Conservation (phyloP, 805 yeast genomes). For the Maudiozyma bulderi region DNA sequence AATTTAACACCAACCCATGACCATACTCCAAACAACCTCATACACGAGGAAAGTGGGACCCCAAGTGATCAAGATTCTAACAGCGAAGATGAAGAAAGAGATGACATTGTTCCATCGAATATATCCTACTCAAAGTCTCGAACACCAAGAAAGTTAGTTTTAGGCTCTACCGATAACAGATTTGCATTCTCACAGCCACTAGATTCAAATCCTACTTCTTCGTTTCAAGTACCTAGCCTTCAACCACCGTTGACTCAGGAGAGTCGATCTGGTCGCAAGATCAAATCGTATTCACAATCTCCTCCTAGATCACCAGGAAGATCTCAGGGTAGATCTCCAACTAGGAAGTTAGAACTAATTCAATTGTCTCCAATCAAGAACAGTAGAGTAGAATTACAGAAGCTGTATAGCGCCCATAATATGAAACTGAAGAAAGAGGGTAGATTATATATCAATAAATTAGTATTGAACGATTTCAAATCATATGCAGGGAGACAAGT, state of each 20-base stretch:
- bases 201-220: conserved; percentile 8
- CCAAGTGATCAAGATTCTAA: background rate
- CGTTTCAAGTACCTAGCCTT: conserved; percentile 20
- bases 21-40: background rate
- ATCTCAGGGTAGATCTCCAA: conserved; percentile 31
- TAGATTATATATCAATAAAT: conserved; percentile 64
- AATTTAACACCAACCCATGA: background rate
- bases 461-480: conserved; percentile 78
- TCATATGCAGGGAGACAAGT: conserved; percentile 90
- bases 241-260: conserved; percentile 26
- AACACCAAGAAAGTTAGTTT: conserved; percentile 24
- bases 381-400: conserved; percentile 26
- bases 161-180: conserved; percentile 16
- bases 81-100: background rate
- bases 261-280: conserved; percentile 28
- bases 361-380: conserved; percentile 34
- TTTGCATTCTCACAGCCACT: conserved; percentile 20
- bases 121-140: conserved; percentile 1
- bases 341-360: conserved; percentile 33
- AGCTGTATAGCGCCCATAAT: conserved; percentile 21
- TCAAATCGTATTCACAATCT: conserved; percentile 21
- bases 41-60: background rate
- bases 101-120: background rate
- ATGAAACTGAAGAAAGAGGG: conserved; percentile 29
- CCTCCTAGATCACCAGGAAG: conserved; percentile 24